phyloP scores from a whole-genome alignment of 441 rosid genomes.

The Adansonia gregorii region DNA sequence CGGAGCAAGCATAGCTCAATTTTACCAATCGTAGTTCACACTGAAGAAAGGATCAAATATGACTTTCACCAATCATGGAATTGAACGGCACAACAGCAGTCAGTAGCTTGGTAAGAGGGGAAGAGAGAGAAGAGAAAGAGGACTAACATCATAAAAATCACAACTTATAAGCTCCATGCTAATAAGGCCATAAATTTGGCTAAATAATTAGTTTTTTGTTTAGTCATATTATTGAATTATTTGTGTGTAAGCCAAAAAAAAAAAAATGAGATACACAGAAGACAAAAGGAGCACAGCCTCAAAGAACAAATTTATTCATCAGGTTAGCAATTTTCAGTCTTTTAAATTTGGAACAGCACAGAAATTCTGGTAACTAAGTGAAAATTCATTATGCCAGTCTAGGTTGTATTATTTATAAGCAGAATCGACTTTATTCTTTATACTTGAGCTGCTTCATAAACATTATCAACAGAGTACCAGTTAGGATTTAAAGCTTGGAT shows the following conservation, averaged over 20 bases:
- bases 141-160: not conserved
- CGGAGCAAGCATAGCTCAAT: slow-evolving; percentile 2
- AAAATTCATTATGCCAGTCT: not conserved
- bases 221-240: not conserved
- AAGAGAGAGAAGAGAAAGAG: not conserved
- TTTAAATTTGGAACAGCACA: slow-evolving; percentile 9
- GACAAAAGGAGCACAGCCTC: not conserved
- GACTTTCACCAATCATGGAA: not conserved
- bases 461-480: not conserved
- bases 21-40: not conserved
- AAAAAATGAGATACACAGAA: not conserved
- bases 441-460: not conserved
- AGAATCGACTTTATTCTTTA: not conserved
- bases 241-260: not conserved
- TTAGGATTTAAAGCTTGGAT: not conserved
- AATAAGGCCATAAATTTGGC: not conserved
- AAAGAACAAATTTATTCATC: not conserved
- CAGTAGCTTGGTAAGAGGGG: not conserved
- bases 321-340: not conserved
- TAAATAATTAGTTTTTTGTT: not conserved
- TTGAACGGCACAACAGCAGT: not conserved
- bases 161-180: not conserved
- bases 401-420: not conserved
- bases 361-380: not conserved
- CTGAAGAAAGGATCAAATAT: not conserved